These are phyloP conservation scores for Leucoagaricus sp. DNA, from an alignment of 1,284 basidiomycete species.

Conservation along the genomic window DNA sequence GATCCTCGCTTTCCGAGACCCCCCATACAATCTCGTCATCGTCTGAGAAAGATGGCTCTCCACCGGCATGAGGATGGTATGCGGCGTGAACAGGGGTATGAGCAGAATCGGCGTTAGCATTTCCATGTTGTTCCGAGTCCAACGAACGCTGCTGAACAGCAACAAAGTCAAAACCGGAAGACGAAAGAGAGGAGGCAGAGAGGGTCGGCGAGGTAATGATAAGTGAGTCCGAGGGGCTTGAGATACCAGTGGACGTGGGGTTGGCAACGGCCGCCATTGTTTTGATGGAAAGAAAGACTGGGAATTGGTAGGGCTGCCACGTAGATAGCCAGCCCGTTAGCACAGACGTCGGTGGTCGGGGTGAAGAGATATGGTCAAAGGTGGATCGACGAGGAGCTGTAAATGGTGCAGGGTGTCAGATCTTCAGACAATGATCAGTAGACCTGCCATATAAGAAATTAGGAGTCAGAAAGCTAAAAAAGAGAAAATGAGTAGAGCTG, in stretches of 20 bases:
- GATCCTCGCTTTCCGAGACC: constrained; percentile 31
- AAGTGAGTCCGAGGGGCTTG: constrained; percentile 10
- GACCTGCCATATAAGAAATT: background rate
- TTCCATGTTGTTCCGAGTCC: background rate
- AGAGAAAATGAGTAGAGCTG: background rate
- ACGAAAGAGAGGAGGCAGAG: constrained; percentile 25
- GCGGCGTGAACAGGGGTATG: background rate
- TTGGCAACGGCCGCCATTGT: background rate
- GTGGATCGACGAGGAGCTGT: background rate
- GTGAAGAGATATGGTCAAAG: background rate
- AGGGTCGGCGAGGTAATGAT: constrained; percentile 22
- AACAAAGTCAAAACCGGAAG: constrained; percentile 27
- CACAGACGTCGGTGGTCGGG: background rate
- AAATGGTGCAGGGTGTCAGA: background rate
- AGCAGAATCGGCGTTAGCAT: background rate
- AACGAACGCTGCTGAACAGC: constrained; percentile 14
- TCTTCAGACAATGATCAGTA: background rate
- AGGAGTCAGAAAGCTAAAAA: background rate
- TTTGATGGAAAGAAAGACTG: background rate
- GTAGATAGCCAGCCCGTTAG: background rate
- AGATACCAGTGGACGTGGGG: background rate
- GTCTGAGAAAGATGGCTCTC: constrained; percentile 25
- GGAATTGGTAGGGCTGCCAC: too few species aligned
- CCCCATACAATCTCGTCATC: constrained; percentile 63
- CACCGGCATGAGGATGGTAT: constrained; percentile 15